Conservation (phyloP, 495 filamentous ascomycete genomes). For the Aspergillus steynii region DNA sequence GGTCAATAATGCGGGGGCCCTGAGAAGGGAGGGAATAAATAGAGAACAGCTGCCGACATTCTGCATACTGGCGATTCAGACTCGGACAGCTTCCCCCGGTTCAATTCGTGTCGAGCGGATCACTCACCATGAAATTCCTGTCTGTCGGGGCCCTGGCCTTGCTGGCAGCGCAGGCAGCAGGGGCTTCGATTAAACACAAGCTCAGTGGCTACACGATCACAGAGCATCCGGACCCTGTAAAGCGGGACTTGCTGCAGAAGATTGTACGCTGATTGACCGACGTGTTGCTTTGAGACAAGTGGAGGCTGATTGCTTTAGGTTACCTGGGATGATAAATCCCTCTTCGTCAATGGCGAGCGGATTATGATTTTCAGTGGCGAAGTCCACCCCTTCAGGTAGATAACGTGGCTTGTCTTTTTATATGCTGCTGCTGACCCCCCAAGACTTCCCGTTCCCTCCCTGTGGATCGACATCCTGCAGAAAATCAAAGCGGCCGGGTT, state of each 20-base stretch:
- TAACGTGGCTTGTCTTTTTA: not conserved
- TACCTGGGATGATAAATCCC: slow-evolving; percentile 75
- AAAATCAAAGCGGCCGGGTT: slow-evolving; percentile 79
- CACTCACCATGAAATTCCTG: slow-evolving; percentile 33
- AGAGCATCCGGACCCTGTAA: slow-evolving; percentile 38
- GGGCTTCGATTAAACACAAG: slow-evolving; percentile 37
- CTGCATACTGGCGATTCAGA: not conserved
- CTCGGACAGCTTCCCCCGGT: not conserved
- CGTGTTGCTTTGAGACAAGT: not conserved
- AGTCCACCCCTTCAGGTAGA: slow-evolving; percentile 65
- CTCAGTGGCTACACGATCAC: slow-evolving; percentile 38
- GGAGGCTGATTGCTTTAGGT: slow-evolving; percentile 40
- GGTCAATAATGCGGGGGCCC: not conserved
- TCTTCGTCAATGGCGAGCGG: slow-evolving; percentile 70
- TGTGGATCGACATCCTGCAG: slow-evolving; percentile 76
- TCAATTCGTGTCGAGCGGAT: not conserved
- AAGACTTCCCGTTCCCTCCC: slow-evolving; percentile 68
- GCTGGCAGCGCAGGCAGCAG: slow-evolving; percentile 39
- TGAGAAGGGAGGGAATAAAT: not conserved
- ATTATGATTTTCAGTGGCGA: slow-evolving; percentile 74
- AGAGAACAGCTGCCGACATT: not conserved
- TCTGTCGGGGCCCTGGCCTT: slow-evolving; percentile 31
- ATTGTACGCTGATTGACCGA: slow-evolving; percentile 28
- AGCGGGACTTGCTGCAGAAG: slow-evolving; percentile 40
- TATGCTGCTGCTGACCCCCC: slow-evolving; percentile 9